Conservation (phyloP, 148 eudicot genomes). For the Polygonum aviculare region DNA sequence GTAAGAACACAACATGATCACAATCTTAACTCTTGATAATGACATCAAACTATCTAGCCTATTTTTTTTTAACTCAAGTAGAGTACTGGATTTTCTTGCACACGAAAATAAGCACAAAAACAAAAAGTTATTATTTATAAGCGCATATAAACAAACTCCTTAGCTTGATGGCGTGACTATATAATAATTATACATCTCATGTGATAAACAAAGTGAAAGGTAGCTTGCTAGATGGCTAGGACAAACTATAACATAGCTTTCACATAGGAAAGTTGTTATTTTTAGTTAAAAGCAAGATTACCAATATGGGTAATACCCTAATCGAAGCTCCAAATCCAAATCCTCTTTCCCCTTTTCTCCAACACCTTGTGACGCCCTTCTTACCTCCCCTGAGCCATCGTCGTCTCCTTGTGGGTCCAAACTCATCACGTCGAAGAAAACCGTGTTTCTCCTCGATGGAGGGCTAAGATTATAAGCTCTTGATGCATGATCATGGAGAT, state of each 20-base stretch:
- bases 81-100: background rate
- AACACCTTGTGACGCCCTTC: constrained; percentile 1
- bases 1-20: background rate
- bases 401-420: background rate
- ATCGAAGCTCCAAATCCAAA: constrained; percentile 12
- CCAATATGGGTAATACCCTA: constrained; percentile 12
- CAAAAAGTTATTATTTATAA: background rate
- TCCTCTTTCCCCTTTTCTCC: constrained; percentile 6
- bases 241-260: background rate
- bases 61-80: background rate
- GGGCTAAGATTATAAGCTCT: background rate
- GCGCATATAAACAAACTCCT: background rate
- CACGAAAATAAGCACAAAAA: background rate
- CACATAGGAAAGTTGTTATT: constrained; percentile 3
- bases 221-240: background rate
- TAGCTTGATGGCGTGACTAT: background rate
- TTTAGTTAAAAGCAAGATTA: background rate
- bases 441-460: background rate
- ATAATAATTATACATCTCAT: background rate
- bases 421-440: constrained; percentile 9
- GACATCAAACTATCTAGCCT: background rate
- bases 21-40: background rate
- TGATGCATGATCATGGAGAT: background rate
- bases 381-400: background rate
- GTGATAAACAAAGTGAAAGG: background rate